Evolutionary conservation across 805 yeast species (phyloP), one percentile per base, ranked within the genome.

Genomic region (Cephaloascus albidus): DNA sequence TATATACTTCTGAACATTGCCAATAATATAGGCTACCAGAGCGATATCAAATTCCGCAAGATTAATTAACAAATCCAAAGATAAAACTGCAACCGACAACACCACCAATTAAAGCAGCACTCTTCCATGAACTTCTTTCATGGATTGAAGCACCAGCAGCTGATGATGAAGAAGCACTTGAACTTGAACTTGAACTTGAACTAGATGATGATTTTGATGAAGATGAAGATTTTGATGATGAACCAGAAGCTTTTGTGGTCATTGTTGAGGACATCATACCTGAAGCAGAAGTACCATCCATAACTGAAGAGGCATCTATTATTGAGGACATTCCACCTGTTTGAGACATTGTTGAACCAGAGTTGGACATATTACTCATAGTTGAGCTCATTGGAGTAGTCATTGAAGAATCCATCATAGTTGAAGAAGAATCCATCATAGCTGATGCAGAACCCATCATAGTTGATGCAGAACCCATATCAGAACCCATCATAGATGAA

Each of bases 81-180:
- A n/a, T n/a, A n/a, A n/a, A n/a, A n/a, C n/a, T n/a, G n/a, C n/a
- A 44, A 34, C 68, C 69, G 36, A 63, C 55, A 39, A 63, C 36
- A 38, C 60, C 63, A 36, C 61, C 63, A 35, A 64, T 54, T 20
- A 57, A 60, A 40, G 52, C 57, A 33, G 64, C 55, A 51, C 52
- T 61, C 52, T 64, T 63, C 69, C 66, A 63, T 33, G 55, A 45
- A 16, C 58, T 52, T 31, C 51, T 33, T 8, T 54, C 58, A 33
- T 47, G 28, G 39, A 38, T 38, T 19, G 42, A 40, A 19, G 48
- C 45, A 27, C 54, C 50, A 33, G 41, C 41, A 26, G 50, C 39
- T 10, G 46, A 34, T 10, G 50, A 38, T 8, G 53, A 39, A 27
- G 46, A 17, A 30, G 47, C 33, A 3, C 34, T 35, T 10, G 49